Conservation (phyloP, 2,329 filamentous ascomycete genomes). For the Diaporthe velutina region DNA sequence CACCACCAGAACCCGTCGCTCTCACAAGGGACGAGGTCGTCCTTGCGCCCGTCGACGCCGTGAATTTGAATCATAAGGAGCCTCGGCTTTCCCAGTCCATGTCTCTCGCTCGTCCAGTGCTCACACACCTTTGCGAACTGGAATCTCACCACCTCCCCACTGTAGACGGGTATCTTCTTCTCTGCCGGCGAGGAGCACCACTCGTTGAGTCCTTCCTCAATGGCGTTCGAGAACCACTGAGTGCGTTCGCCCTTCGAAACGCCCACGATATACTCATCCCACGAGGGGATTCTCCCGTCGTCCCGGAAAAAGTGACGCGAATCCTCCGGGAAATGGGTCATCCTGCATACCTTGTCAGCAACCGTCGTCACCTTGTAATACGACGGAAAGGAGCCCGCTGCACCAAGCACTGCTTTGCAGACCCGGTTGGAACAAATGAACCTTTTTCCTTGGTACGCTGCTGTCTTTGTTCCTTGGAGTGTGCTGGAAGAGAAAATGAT, state of each 20-base stretch:
- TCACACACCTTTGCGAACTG: slow-evolving; percentile 83
- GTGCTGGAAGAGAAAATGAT: background rate
- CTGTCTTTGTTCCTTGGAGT: too few relatives aligned
- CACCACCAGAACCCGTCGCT: slow-evolving; percentile 87
- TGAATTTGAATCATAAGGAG: slow-evolving; percentile 79
- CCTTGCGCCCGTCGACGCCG: slow-evolving; percentile 74
- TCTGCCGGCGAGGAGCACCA: slow-evolving; percentile 72
- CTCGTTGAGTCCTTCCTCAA: slow-evolving; percentile 65
- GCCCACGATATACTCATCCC: slow-evolving; percentile 86
- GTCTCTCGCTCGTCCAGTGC: slow-evolving; percentile 82
- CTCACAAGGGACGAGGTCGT: slow-evolving; percentile 78
- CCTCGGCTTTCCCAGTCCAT: slow-evolving; percentile 76
- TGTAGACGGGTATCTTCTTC: slow-evolving; percentile 72
- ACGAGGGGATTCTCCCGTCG: slow-evolving; percentile 76
- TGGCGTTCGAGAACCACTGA: slow-evolving; percentile 58
- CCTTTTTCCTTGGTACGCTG: background rate
- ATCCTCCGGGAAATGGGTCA: slow-evolving; percentile 81
- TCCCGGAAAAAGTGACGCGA: slow-evolving; percentile 77
- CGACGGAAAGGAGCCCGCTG: background rate
- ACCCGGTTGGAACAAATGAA: background rate
- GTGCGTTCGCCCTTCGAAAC: slow-evolving; percentile 63
- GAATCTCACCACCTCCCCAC: slow-evolving; percentile 74
- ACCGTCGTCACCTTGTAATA: background rate
- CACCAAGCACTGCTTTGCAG: background rate
- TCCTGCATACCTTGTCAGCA: background rate